Evolutionary conservation across 2,329 filamentous ascomycete genomes (phyloP).

Genomic region (Huntiella moniliformis): DNA sequence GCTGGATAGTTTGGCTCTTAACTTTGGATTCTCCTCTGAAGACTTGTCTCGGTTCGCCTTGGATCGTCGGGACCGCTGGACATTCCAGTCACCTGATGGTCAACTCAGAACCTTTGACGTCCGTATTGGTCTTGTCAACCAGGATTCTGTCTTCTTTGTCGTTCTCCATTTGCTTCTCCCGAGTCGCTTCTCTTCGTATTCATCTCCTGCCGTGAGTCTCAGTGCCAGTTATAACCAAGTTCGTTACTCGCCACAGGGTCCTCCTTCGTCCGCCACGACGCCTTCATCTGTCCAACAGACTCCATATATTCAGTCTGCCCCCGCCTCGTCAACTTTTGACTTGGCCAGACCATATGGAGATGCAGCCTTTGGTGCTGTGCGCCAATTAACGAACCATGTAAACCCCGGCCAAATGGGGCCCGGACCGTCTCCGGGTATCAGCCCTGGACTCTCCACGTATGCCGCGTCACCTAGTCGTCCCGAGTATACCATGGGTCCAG

Average conservation of each 20-base stretch:
- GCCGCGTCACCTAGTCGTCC: constrained; percentile 24
- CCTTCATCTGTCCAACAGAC: constrained; percentile 15
- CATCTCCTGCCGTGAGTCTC: constrained; percentile 25
- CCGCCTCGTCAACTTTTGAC: constrained; percentile 30
- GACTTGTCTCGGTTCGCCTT: constrained; percentile 33
- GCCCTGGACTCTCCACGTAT: constrained; percentile 27
- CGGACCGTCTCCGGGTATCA: constrained; percentile 24
- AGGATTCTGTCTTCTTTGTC: constrained; percentile 43
- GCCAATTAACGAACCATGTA: constrained; percentile 15
- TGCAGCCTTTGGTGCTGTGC: constrained; percentile 19
- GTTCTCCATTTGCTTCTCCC: constrained; percentile 28
- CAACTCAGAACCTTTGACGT: constrained; percentile 30
- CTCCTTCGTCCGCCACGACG: not conserved
- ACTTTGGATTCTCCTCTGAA: constrained; percentile 33
- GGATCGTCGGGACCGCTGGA: constrained; percentile 35
- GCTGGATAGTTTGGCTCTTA: constrained; percentile 35
- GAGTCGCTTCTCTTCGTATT: constrained; percentile 22
- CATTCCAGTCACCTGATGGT: constrained; percentile 33
- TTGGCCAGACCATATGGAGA: constrained; percentile 22
- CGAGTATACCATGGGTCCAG: constrained; percentile 25
- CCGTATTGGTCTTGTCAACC: constrained; percentile 38
- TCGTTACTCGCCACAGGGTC: constrained; percentile 21
- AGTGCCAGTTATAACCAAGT: not conserved
- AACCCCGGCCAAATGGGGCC: constrained; percentile 17
- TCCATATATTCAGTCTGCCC: constrained; percentile 25